Base-by-base conservation (phyloP, 2,329 filamentous ascomycete species). In the Phyllosticta paracitricarpa region DNA sequence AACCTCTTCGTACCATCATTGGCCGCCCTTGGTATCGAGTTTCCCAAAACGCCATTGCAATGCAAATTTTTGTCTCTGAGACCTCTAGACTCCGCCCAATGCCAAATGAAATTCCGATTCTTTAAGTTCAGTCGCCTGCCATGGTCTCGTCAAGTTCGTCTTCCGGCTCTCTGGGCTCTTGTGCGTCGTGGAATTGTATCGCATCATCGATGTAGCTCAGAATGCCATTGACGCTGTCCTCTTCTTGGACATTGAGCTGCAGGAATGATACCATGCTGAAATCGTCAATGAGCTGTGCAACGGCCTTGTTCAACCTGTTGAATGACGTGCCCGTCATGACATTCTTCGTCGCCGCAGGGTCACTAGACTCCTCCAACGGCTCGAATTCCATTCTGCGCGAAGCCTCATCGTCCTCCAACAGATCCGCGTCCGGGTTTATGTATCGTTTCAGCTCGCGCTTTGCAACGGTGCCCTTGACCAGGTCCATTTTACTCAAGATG, bases 251-350 rank as follows among this genome's bases (percentile, higher is more conserved):
- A 70, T 97, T 89, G 54, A 97, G 79, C 77, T 92, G 90, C 62
- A 97, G 79, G 72, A 96, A 99, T 56, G 89, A 96, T 12, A 99
- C 90, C 90, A 99, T 95, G 77, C 91, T 96, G 77, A 97, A 99
- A 74, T 91, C 94, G 73, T 97, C 94, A 66, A 99, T 96, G 65
- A 99, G 78, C 59, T 89, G 85, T 0, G 89, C 94, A 4, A 99
- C 93, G 0, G 93, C 93, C 64, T 85, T 84, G 72, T 97, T 97
- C 66, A 97, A 78, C 68, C 85, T 83, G 64, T 89, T 84, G 75
- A 96, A 97, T 19, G 89, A 89, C 0, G 84, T 81, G 2, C 93
- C 92, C 58, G 83, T 87, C 88, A 96, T 89, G 63, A 96, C 72
- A 58, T 85, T 84, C 64, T 85, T 82, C 68, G 82, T 83, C 64